Base-by-base conservation (phyloP, 805 yeast genomes). In the Blastobotrys muscicola region DNA sequence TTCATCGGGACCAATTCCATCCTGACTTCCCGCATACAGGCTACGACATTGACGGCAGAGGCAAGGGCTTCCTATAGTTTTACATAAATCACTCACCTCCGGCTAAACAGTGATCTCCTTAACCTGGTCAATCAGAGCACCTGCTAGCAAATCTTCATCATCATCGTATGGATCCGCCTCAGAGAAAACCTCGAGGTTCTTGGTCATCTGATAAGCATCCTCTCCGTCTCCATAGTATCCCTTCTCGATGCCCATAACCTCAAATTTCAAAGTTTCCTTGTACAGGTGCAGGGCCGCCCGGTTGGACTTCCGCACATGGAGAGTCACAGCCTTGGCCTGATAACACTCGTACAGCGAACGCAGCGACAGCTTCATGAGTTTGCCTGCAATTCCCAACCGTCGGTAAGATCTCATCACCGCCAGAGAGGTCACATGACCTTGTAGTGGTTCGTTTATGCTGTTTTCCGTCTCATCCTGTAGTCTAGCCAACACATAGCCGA, bases 151-250 rank as follows among this genome's bases (percentile, higher is more conserved):
- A 38, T 53, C 57, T 16, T 50, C 54, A 36, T 52, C 59, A 23
- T 54, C 57, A 35, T 51, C 56, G 31, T 51, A 51, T 6, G 45
- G 32, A 3, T 50, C 50, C 8, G 47, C 48, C 3, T 32, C 46
- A 8, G 29, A 30, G 15, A 41, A 29, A 14, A 10, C 23, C 14
- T 67, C 68, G 51, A 86, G 69, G 2, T 68, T 71, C 59, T 84
- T 84, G 58, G 78, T 79, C 98, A 92, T 92, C 34, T 92, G 82
- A 62, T 89, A 90, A 11, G 98, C 98, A 65, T 92, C 97, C 65
- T 92, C 98, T 29, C 94, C 95, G 64, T 92, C 97, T 42, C 89
- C 96, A 57, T 92, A 92, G 62, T 92, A 92, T n/a, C 82, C 74
- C 50, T 76, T 81, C 55, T 87, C 96, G 46, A 92, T 78, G 35